These are phyloP conservation scores for Hypoxylon rubiginosum DNA, from an alignment of 2,329 filamentous ascomycete species.

Conservation along the genomic window DNA sequence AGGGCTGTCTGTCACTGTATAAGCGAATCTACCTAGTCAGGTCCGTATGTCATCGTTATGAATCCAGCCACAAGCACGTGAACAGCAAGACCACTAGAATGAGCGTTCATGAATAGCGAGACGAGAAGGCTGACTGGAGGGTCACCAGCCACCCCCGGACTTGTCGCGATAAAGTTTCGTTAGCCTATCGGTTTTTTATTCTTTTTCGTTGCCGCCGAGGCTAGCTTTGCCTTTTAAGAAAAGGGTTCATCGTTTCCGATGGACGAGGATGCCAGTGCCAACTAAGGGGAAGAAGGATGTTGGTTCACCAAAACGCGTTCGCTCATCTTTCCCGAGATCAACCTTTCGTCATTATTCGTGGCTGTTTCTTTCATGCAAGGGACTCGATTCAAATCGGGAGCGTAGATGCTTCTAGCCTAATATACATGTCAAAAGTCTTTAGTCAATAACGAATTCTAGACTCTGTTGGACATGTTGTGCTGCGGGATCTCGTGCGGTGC, in stretches of 20 bases:
- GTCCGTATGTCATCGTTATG: neutral
- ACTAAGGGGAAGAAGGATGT: neutral
- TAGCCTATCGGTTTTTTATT: slow-evolving; percentile 11
- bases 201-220: neutral
- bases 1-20: neutral
- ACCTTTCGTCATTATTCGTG: neutral
- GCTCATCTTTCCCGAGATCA: neutral
- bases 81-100: neutral
- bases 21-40: neutral
- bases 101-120: slow-evolving; percentile 1
- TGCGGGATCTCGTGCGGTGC: neutral
- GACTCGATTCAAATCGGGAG: neutral
- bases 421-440: neutral
- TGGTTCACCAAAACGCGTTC: too few species aligned
- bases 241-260: neutral
- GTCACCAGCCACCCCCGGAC: slow-evolving; percentile 30
- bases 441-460: neutral
- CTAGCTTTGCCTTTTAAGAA: neutral
- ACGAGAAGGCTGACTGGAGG: slow-evolving; percentile 7
- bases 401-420: neutral
- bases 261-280: neutral
- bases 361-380: neutral
- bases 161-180: slow-evolving; percentile 18
- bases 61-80: too few species aligned
- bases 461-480: neutral